These are phyloP conservation scores for Paramyrothecium roridum DNA, from an alignment of 2,329 filamentous ascomycete species.

Conservation along the genomic window DNA sequence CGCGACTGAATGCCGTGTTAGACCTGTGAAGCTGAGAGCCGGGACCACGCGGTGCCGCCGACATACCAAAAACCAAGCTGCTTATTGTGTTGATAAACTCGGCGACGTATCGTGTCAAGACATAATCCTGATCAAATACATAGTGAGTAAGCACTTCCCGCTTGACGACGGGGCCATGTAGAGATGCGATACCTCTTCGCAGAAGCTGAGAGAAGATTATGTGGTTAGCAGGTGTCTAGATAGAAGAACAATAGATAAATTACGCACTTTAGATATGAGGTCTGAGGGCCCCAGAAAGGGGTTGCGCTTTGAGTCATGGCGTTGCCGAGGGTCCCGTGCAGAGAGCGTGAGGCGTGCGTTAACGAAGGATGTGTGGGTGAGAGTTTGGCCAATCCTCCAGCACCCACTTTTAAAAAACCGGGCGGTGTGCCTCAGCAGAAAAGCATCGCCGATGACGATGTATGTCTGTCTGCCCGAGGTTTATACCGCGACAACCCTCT, in stretches of 20 bases:
- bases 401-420: too few species aligned
- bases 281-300: slow-evolving; percentile 26
- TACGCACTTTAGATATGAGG: slow-evolving; percentile 27
- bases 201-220: slow-evolving; percentile 15
- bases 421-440: too few species aligned
- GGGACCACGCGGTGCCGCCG: too few species aligned
- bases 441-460: too few species aligned
- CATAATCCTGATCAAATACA: slow-evolving; percentile 26
- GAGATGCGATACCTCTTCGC: slow-evolving; percentile 20
- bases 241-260: accelerated
- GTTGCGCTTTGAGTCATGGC: too few species aligned
- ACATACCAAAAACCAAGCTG: slow-evolving; percentile 31
- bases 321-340: too few species aligned
- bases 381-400: too few species aligned
- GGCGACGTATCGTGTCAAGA: slow-evolving; percentile 37
- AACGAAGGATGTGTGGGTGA: too few species aligned
- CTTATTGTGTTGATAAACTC: slow-evolving; percentile 43
- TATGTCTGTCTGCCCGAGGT: too few species aligned
- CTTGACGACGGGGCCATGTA: neutral
- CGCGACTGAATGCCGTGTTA: slow-evolving; percentile 19
- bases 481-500: too few species aligned
- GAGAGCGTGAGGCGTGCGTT: too few species aligned
- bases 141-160: slow-evolving; percentile 1
- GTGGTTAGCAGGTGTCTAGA: neutral
- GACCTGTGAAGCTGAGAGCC: too few species aligned